phyloP scores from a whole-genome alignment of 345 rosid genomes.

The Rubroshorea leprosula region DNA sequence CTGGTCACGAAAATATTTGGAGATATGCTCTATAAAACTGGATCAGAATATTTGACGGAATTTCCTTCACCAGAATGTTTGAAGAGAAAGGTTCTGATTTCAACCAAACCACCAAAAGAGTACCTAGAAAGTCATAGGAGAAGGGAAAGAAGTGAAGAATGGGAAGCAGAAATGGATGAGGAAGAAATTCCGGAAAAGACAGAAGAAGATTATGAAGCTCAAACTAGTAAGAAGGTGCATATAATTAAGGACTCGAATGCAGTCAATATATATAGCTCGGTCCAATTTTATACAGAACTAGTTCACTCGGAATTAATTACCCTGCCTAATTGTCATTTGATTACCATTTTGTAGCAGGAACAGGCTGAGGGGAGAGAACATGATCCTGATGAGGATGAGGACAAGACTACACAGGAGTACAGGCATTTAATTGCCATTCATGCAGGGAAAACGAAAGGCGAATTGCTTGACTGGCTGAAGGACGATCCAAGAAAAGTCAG shows the following conservation, averaged over 20 bases:
- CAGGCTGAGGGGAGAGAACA: slow-evolving; percentile 17
- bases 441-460: slow-evolving; percentile 66
- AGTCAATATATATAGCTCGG: no score
- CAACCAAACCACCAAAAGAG: slow-evolving; percentile 85
- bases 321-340: no score
- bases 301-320: no score
- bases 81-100: slow-evolving; percentile 57
- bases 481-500: slow-evolving; percentile 41
- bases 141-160: slow-evolving; percentile 9
- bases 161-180: slow-evolving; percentile 6
- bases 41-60: slow-evolving; percentile 25
- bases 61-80: slow-evolving; percentile 70
- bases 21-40: slow-evolving; percentile 35
- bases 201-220: slow-evolving; percentile 16
- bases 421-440: slow-evolving; percentile 63
- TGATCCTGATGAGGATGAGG: slow-evolving; percentile 36
- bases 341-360: slow-evolving; percentile 26
- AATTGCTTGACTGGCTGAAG: slow-evolving; percentile 30
- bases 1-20: slow-evolving; percentile 50
- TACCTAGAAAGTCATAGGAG: slow-evolving; percentile 34
- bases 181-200: slow-evolving; percentile 14
- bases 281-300: no score
- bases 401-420: slow-evolving; percentile 34
- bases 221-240: slow-evolving; percentile 11
- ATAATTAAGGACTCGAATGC: no score